These are phyloP conservation scores for Murraya koenigii DNA, from an alignment of 345 rosid species.

Conservation along the genomic window DNA sequence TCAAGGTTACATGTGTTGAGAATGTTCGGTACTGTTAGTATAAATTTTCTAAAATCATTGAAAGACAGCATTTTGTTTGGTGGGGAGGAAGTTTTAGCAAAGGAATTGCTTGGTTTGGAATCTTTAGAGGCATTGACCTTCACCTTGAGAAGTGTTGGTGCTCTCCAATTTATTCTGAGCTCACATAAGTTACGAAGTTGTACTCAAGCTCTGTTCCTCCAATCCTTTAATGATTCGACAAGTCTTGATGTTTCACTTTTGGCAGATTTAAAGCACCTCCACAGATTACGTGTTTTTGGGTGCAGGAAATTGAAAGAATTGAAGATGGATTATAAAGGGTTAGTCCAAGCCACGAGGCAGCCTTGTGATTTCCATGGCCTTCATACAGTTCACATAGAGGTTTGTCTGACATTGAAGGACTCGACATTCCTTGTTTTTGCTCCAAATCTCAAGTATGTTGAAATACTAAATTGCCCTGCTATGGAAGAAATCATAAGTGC, in stretches of 20 bases:
- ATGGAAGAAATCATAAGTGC: background rate
- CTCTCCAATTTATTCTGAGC: background rate
- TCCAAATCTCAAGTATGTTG: background rate
- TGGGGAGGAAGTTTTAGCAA: background rate
- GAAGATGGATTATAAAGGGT: too few relatives aligned
- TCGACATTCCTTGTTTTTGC: background rate
- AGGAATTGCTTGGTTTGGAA: slow-evolving; percentile 6
- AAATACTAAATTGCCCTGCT: background rate
- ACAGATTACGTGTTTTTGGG: too few relatives aligned
- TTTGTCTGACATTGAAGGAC: background rate
- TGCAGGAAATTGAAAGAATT: too few relatives aligned
- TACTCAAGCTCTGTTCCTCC: background rate
- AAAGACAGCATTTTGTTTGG: background rate
- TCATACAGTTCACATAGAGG: background rate
- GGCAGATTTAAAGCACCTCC: background rate
- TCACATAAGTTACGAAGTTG: background rate
- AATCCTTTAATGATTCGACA: background rate
- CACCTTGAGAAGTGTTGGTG: background rate
- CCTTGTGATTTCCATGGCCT: background rate
- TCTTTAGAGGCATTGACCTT: background rate
- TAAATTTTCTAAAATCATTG: too few relatives aligned
- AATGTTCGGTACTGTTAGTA: too few relatives aligned
- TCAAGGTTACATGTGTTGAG: too few relatives aligned
- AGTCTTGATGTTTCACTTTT: background rate
- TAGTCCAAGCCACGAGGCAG: too few relatives aligned